Evolutionary conservation across 805 yeast species (phyloP).

Genomic region (Cyberlindnera petersonii): DNA sequence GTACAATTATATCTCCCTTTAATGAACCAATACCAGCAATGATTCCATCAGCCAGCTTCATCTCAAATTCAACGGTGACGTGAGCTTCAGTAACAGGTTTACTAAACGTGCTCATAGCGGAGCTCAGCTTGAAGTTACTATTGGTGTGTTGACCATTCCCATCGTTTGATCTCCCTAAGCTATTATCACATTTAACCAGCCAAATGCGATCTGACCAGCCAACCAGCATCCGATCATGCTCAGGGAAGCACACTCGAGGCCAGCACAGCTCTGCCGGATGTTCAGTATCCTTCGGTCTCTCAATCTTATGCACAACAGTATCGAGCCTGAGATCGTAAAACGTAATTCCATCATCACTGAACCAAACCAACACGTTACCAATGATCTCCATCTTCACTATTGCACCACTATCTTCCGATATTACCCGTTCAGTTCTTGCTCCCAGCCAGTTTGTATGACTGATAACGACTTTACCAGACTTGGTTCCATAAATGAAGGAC

Average conservation of each 20-base stretch:
- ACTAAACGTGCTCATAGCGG: conserved; percentile 46
- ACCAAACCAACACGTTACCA: conserved; percentile 72
- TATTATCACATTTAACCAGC: conserved; percentile 48
- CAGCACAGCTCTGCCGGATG: conserved; percentile 75
- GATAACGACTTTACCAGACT: conserved; percentile 73
- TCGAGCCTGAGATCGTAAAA: conserved; percentile 56
- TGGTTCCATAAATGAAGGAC: conserved; percentile 83
- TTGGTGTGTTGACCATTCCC: not conserved
- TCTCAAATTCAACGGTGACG: conserved; percentile 41
- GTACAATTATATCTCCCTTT: conserved; percentile 64
- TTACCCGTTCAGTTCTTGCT: conserved; percentile 60
- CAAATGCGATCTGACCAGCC: conserved; percentile 85
- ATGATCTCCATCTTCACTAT: conserved; percentile 62
- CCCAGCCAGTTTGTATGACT: conserved; percentile 88
- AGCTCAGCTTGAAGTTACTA: conserved; percentile 30
- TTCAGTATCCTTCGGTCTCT: conserved; percentile 47
- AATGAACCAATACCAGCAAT: conserved; percentile 79
- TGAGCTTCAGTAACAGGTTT: conserved; percentile 35
- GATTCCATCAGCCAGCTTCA: conserved; percentile 38
- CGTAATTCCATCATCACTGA: conserved; percentile 76
- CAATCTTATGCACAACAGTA: conserved; percentile 45
- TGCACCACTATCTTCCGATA: conserved; percentile 58
- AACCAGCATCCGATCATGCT: conserved; percentile 59
- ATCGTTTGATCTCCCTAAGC: conserved; percentile 3
- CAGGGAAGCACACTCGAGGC: conserved; percentile 71